These are phyloP conservation scores for Porphyrellus sp. DNA, from an alignment of 1,284 basidiomycete genomes.

Conservation along the genomic window DNA sequence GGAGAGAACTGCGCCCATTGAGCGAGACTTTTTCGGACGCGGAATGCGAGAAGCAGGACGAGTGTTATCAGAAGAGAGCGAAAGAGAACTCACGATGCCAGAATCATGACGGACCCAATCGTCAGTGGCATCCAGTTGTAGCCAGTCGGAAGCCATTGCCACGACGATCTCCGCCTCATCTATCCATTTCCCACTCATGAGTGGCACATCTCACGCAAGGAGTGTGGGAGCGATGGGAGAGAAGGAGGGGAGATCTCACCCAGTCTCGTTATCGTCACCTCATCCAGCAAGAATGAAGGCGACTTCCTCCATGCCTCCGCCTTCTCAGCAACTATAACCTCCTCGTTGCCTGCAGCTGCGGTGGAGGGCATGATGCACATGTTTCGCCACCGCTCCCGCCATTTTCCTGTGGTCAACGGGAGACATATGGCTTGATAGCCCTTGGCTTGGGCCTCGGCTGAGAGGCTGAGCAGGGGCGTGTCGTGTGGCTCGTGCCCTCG, in stretches of 20 bases:
- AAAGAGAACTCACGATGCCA: constrained; percentile 71
- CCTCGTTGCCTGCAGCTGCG: constrained; percentile 44
- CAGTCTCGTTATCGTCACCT: constrained; percentile 85
- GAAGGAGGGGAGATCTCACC: constrained; percentile 46
- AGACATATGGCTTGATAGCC: constrained; percentile 70
- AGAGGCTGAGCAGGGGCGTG: constrained; percentile 51
- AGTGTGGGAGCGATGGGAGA: constrained; percentile 17
- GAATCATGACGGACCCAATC: constrained; percentile 95
- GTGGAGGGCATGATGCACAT: constrained; percentile 72
- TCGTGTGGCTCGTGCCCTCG: constrained; percentile 25
- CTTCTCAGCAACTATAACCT: constrained; percentile 55
- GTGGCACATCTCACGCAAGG: constrained; percentile 22
- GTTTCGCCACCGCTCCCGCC: constrained; percentile 85
- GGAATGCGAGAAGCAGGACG: constrained; percentile 14
- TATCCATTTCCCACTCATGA: constrained; percentile 33
- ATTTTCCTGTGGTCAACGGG: constrained; percentile 84
- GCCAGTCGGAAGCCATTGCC: constrained; percentile 86
- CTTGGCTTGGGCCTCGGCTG: constrained; percentile 49
- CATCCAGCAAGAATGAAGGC: constrained; percentile 77
- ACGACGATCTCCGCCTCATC: constrained; percentile 84
- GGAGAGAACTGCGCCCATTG: constrained; percentile 27
- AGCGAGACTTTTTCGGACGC: constrained; percentile 20
- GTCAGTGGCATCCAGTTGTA: constrained; percentile 90
- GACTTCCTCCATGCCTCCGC: constrained; percentile 87
- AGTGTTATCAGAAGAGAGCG: constrained; percentile 7